Conservation (phyloP, 2,329 filamentous ascomycete genomes). For the Parastagonospora avenae region DNA sequence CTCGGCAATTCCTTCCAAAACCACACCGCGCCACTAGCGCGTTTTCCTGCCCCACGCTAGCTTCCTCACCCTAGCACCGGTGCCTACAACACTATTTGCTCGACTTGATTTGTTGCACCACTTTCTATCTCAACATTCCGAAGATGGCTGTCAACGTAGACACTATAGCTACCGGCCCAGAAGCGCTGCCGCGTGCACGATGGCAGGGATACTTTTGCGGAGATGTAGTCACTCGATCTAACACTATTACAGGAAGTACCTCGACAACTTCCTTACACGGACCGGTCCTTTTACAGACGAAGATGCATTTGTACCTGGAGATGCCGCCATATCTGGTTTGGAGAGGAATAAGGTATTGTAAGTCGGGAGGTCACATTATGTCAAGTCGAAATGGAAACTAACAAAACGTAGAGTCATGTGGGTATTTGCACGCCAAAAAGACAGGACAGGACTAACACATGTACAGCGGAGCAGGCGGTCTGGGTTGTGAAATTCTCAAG, state of each 20-base stretch:
- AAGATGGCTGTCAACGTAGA: slow-evolving; percentile 6
- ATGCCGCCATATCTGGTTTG: slow-evolving; percentile 53
- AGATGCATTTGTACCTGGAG: slow-evolving; percentile 55
- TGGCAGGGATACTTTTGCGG: slow-evolving; percentile 32
- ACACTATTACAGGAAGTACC: slow-evolving; percentile 69
- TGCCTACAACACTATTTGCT: slow-evolving; percentile 30
- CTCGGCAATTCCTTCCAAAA: slow-evolving; percentile 30
- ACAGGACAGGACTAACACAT: slow-evolving; percentile 45
- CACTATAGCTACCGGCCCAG: slow-evolving; percentile 14
- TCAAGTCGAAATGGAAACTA: slow-evolving; percentile 13
- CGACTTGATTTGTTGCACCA: slow-evolving; percentile 10
- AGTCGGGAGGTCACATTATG: slow-evolving; percentile 36
- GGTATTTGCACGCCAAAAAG: slow-evolving; percentile 15
- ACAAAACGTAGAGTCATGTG: slow-evolving; percentile 45
- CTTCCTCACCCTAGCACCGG: slow-evolving; percentile 6
- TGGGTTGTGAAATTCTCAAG: slow-evolving; percentile 97
- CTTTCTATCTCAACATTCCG: slow-evolving; percentile 4
- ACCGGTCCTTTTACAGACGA: slow-evolving; percentile 81
- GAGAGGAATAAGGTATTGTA: slow-evolving; percentile 64
- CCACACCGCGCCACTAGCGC: slow-evolving; percentile 21
- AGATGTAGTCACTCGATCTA: slow-evolving; percentile 15
- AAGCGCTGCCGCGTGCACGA: slow-evolving; percentile 49
- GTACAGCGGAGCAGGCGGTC: slow-evolving; percentile 84
- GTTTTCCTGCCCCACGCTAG: slow-evolving; percentile 25
- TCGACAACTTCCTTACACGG: slow-evolving; percentile 78